Evolutionary conservation across 176 grass and related monocot species (phyloP).

Genomic region (Neostapfia colusana): DNA sequence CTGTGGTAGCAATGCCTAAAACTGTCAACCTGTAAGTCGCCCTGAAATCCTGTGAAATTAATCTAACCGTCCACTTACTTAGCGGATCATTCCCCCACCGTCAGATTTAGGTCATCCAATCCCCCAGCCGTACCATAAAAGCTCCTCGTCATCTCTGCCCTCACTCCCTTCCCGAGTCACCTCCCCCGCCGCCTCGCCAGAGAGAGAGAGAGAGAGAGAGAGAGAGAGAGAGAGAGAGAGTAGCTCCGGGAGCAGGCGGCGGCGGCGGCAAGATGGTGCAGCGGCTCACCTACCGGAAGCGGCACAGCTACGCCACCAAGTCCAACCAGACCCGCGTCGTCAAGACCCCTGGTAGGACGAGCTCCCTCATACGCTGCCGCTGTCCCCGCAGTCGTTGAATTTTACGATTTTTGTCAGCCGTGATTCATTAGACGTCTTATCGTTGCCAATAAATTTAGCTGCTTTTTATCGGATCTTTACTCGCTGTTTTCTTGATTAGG

Average conservation of each 20-base stretch:
- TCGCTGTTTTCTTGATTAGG: constrained; percentile 38
- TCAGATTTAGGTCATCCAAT: constrained; percentile 61
- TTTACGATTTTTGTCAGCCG: background rate
- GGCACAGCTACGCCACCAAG: constrained; percentile 79
- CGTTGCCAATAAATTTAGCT: background rate
- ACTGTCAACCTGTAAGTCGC: background rate
- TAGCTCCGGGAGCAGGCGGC: constrained; percentile 26
- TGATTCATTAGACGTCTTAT: background rate
- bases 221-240: too few species aligned
- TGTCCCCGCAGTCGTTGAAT: too few species aligned
- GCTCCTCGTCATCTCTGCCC: background rate
- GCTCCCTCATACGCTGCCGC: background rate
- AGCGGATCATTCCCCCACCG: background rate
- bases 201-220: background rate
- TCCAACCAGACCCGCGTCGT: constrained; percentile 82
- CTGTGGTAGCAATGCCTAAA: too few species aligned
- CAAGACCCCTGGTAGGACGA: constrained; percentile 60
- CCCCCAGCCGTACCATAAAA: constrained; percentile 27
- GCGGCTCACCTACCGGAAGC: constrained; percentile 69
- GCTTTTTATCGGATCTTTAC: background rate
- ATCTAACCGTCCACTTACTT: constrained; percentile 19
- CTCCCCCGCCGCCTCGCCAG: constrained; percentile 16
- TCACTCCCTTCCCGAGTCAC: background rate
- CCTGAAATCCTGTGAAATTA: background rate
- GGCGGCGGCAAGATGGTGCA: constrained; percentile 65